These are phyloP conservation scores for Hippophae gyantsensis DNA, from an alignment of 306 rosid genomes.

Conservation along the genomic window DNA sequence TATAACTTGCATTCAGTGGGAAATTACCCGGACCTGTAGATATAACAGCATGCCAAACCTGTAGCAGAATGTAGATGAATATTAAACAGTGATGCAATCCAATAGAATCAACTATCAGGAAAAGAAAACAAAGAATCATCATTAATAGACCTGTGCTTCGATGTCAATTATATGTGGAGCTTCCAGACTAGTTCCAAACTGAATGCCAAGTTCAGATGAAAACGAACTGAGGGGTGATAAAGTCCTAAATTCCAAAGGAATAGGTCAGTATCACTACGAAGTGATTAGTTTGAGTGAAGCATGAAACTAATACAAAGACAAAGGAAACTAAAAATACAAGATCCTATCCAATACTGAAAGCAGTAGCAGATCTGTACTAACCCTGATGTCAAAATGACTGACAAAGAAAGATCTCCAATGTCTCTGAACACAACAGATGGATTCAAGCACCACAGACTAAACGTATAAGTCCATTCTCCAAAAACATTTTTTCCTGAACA, in stretches of 20 bases:
- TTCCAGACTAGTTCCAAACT: constrained; percentile 77
- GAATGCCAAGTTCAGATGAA: constrained; percentile 90
- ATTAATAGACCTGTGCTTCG: constrained; percentile 56
- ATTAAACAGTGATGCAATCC: constrained; percentile 23
- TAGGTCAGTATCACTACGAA: constrained; percentile 8
- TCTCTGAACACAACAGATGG: constrained; percentile 92
- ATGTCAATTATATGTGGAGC: constrained; percentile 91
- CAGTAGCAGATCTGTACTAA: constrained; percentile 18
- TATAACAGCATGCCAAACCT: constrained; percentile 91
- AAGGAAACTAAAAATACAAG: background rate
- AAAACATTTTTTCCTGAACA: constrained; percentile 46
- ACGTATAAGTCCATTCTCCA: constrained; percentile 68
- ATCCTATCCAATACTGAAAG: too few relatives aligned
- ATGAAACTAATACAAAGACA: constrained; percentile 2
- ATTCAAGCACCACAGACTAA: constrained; percentile 96
- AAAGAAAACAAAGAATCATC: constrained; percentile 16
- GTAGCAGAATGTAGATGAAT: constrained; percentile 23
- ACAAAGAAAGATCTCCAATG: constrained; percentile 72
- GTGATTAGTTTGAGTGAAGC: background rate
- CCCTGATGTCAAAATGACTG: constrained; percentile 92
- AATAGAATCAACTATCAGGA: constrained; percentile 15
- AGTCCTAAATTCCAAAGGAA: constrained; percentile 45
- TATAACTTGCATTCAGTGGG: constrained; percentile 86
- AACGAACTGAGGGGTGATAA: constrained; percentile 86
- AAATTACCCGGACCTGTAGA: constrained; percentile 70